These are phyloP conservation scores for Penicillium nucicola DNA, from an alignment of 495 filamentous ascomycete species.

Conservation along the genomic window DNA sequence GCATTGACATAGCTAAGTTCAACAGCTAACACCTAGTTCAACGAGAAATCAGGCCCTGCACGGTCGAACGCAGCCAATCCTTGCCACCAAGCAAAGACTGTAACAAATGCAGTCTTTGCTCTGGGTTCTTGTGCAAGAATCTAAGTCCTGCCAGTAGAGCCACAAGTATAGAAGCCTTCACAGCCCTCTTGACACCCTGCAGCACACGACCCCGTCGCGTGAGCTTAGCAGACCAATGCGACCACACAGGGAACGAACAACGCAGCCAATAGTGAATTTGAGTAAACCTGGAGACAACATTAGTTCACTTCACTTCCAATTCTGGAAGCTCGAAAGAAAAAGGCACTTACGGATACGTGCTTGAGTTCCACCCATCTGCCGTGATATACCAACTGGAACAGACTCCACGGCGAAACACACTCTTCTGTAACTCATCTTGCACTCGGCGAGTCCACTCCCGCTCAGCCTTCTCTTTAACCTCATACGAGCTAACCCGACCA, in stretches of 20 bases:
- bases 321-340: too few relatives aligned
- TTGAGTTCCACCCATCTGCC: conserved; percentile 57
- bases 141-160: conserved; percentile 13
- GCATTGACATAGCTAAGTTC: too few relatives aligned
- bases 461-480: conserved; percentile 52
- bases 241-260: conserved; percentile 56
- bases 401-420: conserved; percentile 49
- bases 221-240: conserved; percentile 51
- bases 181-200: conserved; percentile 13
- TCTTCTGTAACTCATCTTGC: conserved; percentile 50
- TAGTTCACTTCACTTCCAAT: too few relatives aligned
- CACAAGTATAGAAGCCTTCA: conserved; percentile 18
- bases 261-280: conserved; percentile 47
- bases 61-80: conserved; percentile 9
- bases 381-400: conserved; percentile 59
- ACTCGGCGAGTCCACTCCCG: conserved; percentile 50
- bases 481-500: conserved; percentile 38
- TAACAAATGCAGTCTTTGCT: conserved; percentile 10
- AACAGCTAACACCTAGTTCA: background rate
- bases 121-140: conserved; percentile 17
- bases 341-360: conserved; percentile 53
- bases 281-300: conserved; percentile 35
- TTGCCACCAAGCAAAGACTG: conserved; percentile 12
- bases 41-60: background rate
- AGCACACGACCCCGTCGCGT: conserved; percentile 43